Evolutionary conservation across 345 rosid genomes (phyloP).

Genomic region (Gossypium raimondii): DNA sequence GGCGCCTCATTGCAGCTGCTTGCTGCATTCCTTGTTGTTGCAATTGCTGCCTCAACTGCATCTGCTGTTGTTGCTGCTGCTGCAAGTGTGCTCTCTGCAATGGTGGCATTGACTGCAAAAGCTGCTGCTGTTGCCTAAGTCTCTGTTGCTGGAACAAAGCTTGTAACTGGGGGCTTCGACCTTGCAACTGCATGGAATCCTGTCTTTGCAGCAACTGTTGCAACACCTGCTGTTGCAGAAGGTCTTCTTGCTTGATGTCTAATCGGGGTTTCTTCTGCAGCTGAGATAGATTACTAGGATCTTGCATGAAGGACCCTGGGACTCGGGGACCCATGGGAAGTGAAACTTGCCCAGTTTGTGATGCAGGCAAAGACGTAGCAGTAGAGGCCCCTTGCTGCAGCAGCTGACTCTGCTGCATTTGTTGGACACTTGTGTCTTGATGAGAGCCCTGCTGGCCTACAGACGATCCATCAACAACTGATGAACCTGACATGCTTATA

Average conservation of each 20-base stretch:
- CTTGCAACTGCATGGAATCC: slow-evolving; percentile 68
- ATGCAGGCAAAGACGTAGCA: slow-evolving; percentile 61
- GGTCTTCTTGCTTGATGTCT: slow-evolving; percentile 87
- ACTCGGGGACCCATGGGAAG: slow-evolving; percentile 56
- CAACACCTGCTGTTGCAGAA: slow-evolving; percentile 74
- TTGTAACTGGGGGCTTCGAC: slow-evolving; percentile 72
- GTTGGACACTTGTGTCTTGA: slow-evolving; percentile 61
- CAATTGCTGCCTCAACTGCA: slow-evolving; percentile 70
- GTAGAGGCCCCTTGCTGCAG: slow-evolving; percentile 65
- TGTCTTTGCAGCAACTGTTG: slow-evolving; percentile 85
- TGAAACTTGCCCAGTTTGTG: slow-evolving; percentile 58
- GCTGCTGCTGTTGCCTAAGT: slow-evolving; percentile 51
- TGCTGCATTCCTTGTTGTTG: slow-evolving; percentile 82
- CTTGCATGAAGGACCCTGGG: slow-evolving; percentile 70
- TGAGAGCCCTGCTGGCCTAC: slow-evolving; percentile 62
- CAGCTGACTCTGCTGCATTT: slow-evolving; percentile 50
- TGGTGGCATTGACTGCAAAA: slow-evolving; percentile 77
- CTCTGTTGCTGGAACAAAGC: slow-evolving; percentile 73
- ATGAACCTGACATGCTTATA: slow-evolving; percentile 80
- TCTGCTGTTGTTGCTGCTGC: slow-evolving; percentile 83
- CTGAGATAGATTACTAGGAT: slow-evolving; percentile 57
- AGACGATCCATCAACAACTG: slow-evolving; percentile 79
- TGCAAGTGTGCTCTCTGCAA: slow-evolving; percentile 79
- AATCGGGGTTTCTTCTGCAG: slow-evolving; percentile 75
- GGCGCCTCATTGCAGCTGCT: slow-evolving; percentile 44